phyloP scores from a whole-genome alignment of 208 protist species.

The Phytomonas francai region DNA sequence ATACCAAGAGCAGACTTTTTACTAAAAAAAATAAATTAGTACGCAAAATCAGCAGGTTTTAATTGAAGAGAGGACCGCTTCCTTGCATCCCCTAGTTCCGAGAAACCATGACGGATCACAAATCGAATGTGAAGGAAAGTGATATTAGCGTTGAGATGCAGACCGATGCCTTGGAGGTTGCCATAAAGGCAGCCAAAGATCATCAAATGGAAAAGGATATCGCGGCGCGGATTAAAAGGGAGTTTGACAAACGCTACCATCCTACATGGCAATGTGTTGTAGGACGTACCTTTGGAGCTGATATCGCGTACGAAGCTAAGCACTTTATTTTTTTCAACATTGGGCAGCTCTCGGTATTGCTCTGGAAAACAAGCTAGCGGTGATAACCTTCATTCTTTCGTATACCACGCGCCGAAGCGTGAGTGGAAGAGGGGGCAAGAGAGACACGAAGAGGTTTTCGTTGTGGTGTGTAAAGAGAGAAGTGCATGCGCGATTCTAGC shows the following conservation, averaged over 20 bases:
- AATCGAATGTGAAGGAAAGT: conserved; percentile 87
- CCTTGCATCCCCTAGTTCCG: background rate
- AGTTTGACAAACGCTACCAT: conserved; percentile 98
- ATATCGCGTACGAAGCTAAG: conserved; percentile 99
- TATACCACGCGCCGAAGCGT: background rate
- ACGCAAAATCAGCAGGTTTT: background rate
- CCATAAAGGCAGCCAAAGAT: conserved; percentile 97
- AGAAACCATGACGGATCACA: conserved; percentile 68
- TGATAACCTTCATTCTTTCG: background rate
- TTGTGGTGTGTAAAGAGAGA: background rate
- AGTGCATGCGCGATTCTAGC: background rate
- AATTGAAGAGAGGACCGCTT: background rate
- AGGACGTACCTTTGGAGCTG: conserved; percentile 99
- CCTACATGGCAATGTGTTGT: conserved; percentile 99
- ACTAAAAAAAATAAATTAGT: background rate
- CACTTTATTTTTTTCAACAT: conserved; percentile 99
- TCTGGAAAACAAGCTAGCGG: conserved; percentile 90
- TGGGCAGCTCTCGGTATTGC: conserved; percentile 97
- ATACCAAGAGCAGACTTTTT: background rate
- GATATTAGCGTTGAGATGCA: conserved; percentile 96
- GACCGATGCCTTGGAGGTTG: conserved; percentile 96
- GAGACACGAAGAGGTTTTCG: background rate
- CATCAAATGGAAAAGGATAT: conserved; percentile 99
- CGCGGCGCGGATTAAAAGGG: conserved; percentile 99
- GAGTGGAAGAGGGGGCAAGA: background rate